Evolutionary conservation across 257 asterid species (phyloP), one percentile per base, ranked within the genome.

Genomic region (Jasminum sambac): DNA sequence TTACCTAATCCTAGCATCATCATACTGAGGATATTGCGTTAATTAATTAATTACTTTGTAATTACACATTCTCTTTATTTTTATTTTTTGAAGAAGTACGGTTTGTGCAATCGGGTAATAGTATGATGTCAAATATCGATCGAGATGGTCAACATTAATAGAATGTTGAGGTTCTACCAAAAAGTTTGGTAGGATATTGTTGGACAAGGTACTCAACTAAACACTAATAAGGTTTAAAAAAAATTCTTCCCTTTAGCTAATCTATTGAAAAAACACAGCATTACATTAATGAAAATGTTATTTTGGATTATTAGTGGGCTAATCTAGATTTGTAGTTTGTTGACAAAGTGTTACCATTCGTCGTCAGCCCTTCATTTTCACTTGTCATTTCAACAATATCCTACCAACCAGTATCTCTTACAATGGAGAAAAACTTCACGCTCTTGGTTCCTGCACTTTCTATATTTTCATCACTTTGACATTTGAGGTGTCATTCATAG

Each of bases 311-410:
- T 55, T 23, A 9, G 16, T 19, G 2, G 37, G 43, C 50, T 14
- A 16, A 10, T 36, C 44, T 63, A 36, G 48, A 34, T 0, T 11
- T 34, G 14, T 21, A 38, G 4, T 38, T 63, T 8, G 17, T 37
- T 63, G 46, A 38, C 36, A 3, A 24, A 63, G 14, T 64, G 9
- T 64, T 21, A n/a, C 40, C 21, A 1, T 39, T 65, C 34, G 58
- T 21, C 38, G 21, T 65, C 69, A 41, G 5, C 12, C 39, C 43
- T 39, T 64, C 59, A 58, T 64, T n/a, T 30, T 30, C 59, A 42
- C 4, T 36, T 63, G 64, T 72, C 77, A 38, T 52, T n/a, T 34
- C 77, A 25, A 64, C 71, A n/a, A 34, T 12, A 52, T 41, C 72
- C 55, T 72, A 52, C 77, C 71, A n/a, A 72, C 71, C 71, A 2